Evolutionary conservation across 2,329 filamentous ascomycete genomes (phyloP), one percentile per base, ranked within the genome.

Genomic region (Cercospora sesami): DNA sequence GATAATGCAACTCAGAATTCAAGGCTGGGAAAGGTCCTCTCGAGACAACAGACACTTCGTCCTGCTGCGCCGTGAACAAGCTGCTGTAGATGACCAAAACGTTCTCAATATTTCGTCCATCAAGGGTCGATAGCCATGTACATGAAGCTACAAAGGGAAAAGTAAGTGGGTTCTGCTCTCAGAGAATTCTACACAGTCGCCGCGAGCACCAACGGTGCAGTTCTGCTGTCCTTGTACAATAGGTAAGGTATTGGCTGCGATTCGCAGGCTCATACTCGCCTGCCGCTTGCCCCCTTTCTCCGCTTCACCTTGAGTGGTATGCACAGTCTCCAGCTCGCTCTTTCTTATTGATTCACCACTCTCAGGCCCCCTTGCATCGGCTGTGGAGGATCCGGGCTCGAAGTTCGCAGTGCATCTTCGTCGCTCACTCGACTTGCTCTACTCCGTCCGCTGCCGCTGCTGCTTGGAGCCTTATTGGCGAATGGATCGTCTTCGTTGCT

Each of bases 321-420:
- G 18, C 2, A 30, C 28, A 2, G 2, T 16, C 28, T 31, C 14
- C 30, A 33, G 23, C 16, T 33, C 55, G 48, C 48, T 26, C 30
- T 60, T 42, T 60, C 39, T 48, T 14, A 45, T 39, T 48, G 23
- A 62, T 62, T 62, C 9, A 62, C 60, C 33, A 62, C 60, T 7
- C 57, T 21, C 36, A 60, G 14, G 1, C 33, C 57, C 21, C 45
- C 45, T 21, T 65, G 55, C 26, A 59, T 59, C 55, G 55, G 55
- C 55, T 59, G 55, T 21, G 30, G 55, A 59, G 55, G 55, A 14
- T 59, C 30, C 2, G 55, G 55, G n/a, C 55, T 59, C 30, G 55
- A 59, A 14, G 30, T 59, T 14, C 55, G 10, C 31, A 36, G 55
- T 9, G 55, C 55, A 5, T 59, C 55, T 59, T 59, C 55, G n/a